Percentiles rank a stretch among this genome's conserved stretches.
Evolutionary conservation across 495 filamentous ascomycete species (phyloP).

Genomic region (Hyaloscypha finlandica): DNA sequence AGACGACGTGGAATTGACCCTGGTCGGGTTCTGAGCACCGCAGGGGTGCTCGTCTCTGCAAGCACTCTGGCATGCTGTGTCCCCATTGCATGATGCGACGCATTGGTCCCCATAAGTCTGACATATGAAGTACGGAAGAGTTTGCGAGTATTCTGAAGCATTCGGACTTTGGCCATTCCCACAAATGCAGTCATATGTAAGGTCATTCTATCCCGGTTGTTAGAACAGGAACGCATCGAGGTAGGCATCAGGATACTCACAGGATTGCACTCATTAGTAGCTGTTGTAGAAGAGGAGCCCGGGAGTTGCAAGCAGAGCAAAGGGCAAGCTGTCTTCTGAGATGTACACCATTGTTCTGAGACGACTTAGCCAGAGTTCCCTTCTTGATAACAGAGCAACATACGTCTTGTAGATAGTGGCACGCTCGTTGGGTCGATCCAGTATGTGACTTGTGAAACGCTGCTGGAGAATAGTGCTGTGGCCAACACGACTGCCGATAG

Average conservation of each 20-base stretch:
- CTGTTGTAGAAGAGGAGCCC: constrained; percentile 50
- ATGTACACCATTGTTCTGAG: constrained; percentile 59
- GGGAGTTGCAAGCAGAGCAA: constrained; percentile 74
- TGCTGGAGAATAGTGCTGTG: constrained; percentile 41
- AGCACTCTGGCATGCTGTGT: constrained; percentile 59
- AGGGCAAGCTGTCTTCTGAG: constrained; percentile 69
- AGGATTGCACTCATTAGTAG: constrained; percentile 67
- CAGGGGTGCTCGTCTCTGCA: constrained; percentile 78
- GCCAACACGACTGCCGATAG: constrained; percentile 47
- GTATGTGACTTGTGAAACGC: constrained; percentile 40
- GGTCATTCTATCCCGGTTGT: constrained; percentile 50
- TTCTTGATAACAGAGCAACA: constrained; percentile 10
- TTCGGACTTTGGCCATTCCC: constrained; percentile 72
- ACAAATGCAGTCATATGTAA: constrained; percentile 77
- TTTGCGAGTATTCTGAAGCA: constrained; percentile 78
- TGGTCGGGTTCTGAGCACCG: constrained; percentile 70
- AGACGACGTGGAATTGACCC: constrained; percentile 58
- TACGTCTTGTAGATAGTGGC: constrained; percentile 49
- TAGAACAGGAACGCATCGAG: constrained; percentile 21
- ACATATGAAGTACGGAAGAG: constrained; percentile 85
- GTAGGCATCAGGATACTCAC: constrained; percentile 49
- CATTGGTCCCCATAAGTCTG: constrained; percentile 71
- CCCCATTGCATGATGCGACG: constrained; percentile 56
- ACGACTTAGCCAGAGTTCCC: constrained; percentile 5
- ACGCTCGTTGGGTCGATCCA: constrained; percentile 64